These are phyloP conservation scores for Striga asiatica DNA, from an alignment of 257 asterid species.

Conservation along the genomic window DNA sequence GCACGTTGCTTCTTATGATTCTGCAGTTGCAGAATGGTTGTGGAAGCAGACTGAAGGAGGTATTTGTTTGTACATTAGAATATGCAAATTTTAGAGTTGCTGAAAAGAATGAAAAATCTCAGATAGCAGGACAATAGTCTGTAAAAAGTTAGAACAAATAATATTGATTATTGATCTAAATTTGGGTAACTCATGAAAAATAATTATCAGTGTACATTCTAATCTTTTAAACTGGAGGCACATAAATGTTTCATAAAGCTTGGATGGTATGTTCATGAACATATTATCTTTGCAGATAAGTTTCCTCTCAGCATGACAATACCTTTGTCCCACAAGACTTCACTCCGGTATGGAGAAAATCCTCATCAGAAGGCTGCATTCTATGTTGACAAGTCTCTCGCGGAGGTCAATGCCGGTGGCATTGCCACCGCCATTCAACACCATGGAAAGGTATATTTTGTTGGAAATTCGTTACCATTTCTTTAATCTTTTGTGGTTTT, in stretches of 20 bases:
- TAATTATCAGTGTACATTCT: neutral
- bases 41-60: slow-evolving; percentile 86
- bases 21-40: slow-evolving; percentile 98
- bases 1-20: slow-evolving; percentile 93
- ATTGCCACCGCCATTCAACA: slow-evolving; percentile 84
- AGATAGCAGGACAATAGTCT: too few species aligned
- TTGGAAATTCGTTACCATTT: too few species aligned
- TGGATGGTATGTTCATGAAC: slow-evolving; percentile 6
- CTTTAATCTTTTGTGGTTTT: too few species aligned
- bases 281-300: slow-evolving; percentile 39
- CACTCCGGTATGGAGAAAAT: slow-evolving; percentile 95
- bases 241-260: too few species aligned
- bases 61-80: slow-evolving; percentile 17
- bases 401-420: slow-evolving; percentile 92
- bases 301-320: slow-evolving; percentile 73
- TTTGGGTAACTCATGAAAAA: neutral
- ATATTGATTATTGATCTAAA: too few species aligned
- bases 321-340: slow-evolving; percentile 66
- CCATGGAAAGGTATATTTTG: slow-evolving; percentile 75
- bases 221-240: neutral
- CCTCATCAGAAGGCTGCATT: slow-evolving; percentile 98
- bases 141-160: neutral
- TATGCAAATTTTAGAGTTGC: neutral
- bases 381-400: slow-evolving; percentile 82
- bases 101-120: too few species aligned